Evolutionary conservation across 805 yeast genomes (phyloP), one percentile per base, ranked within the genome.

Genomic region (Allodekkera sacchari): DNA sequence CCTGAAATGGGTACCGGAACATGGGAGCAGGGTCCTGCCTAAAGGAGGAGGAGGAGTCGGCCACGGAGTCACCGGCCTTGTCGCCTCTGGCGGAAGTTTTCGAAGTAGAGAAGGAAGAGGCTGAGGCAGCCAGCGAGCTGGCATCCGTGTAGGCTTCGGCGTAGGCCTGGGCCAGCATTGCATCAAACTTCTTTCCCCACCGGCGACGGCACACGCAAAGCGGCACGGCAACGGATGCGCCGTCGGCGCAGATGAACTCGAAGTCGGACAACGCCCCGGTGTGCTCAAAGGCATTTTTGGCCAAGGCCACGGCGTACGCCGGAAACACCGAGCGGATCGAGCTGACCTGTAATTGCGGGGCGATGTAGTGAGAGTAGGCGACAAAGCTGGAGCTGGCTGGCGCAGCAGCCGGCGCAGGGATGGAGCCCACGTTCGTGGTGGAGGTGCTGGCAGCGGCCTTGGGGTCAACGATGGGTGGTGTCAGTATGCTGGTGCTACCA

Each of bases 101-200:
- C 32, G 22, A 14, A 22, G 30, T 5, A 32, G 27, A 19, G 18
- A 25, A 13, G 6, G 22, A 12, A 20, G n/a, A n/a, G n/a, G n/a
- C n/a, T n/a, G n/a, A n/a, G 7, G 31, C 35, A 27, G 28, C 34
- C 1, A 44, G 42, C 14, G 27, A 22, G 12, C 36, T 27, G 12
- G 33, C 13, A 18, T 47, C 54, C 21, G 61, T 65, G 6, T 65
- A 65, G 0, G 83, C 78, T 36, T 71, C 61, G 0, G 79, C 73
- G 50, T 80, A 83, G 1, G 78, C 82, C 43, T 70, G 66, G 0
- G 85, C 63, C 24, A 82, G 51, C 12, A 81, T 39, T 41, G 65
- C 64, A 40, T 77, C 77, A 47, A 83, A 83, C 39, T 71, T 77
- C 21, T 71, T 53, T 1, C 92, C 92, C 94, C 94, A 83, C 47